Conservation (phyloP, 108 stramenopile genomes). For the Pseudonitzschia delicatissima region DNA sequence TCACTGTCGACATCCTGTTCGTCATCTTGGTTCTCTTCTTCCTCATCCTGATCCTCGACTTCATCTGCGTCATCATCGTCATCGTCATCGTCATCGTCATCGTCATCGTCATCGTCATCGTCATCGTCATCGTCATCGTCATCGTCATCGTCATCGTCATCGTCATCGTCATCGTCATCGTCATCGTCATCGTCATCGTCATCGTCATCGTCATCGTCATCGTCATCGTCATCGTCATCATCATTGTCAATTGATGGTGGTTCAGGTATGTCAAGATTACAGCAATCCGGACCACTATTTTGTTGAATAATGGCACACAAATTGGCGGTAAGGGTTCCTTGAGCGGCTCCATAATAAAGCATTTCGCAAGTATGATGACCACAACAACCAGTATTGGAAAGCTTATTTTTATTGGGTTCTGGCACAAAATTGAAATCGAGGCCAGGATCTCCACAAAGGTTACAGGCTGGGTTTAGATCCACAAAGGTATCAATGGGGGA, state of each 20-base stretch:
- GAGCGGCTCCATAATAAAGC: neutral
- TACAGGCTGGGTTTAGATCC: slow-evolving; percentile 6
- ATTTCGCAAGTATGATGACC: neutral
- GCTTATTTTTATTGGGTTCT: slow-evolving; percentile 11
- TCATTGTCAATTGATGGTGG: neutral
- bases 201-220: neutral
- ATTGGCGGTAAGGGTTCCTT: neutral
- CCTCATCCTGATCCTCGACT: neutral
- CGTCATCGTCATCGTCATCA: neutral
- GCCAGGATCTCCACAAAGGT: neutral
- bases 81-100: neutral
- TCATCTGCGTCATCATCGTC: neutral
- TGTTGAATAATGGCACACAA: neutral
- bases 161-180: neutral
- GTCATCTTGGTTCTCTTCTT: neutral
- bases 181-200: neutral
- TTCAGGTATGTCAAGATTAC: slow-evolving; percentile 1
- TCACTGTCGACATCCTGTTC: neutral
- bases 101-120: neutral
- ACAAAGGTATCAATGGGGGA: neutral
- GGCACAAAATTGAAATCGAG: slow-evolving; percentile 13
- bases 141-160: neutral
- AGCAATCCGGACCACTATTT: slow-evolving; percentile 8
- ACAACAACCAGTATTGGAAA: slow-evolving; percentile 1
- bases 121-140: neutral